Base-by-base conservation (phyloP, 192 early-diverging fungal genomes). In the Coemansia sp. region DNA sequence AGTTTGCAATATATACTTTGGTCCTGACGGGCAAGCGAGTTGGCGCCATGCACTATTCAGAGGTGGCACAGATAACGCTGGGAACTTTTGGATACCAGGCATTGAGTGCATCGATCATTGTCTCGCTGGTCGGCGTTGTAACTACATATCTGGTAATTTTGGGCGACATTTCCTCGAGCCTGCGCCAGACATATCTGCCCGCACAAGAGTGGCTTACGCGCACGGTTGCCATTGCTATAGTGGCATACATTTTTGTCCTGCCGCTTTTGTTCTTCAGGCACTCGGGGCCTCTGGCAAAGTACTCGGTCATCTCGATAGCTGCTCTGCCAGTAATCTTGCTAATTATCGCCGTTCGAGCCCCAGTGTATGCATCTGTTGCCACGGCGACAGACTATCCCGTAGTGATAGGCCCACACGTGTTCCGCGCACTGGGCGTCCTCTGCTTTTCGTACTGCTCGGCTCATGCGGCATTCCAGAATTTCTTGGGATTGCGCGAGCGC, bases 381-480 rank as follows among this genome's bases (percentile, higher is more conserved):
- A 18, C 20, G 7, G 47, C 47, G 8, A 22, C 47, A 3, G 47
- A 50, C 47, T 50, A 50, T 16, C 47, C 47, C 18, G 47, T 22
- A 22, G 38, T 81, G 9, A 79, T 89, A 57, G 90, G 90, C 3
- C 75, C 82, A 16, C 87, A 87, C 62, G 79, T 90, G 15, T 73
- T 91, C 41, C 85, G 87, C 1, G 87, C 89, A 5, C 83, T 90
- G 49, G 90, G 89, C 13, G 84, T 90, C 47, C 79, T 90, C 69
- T 79, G 88, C 0, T 91, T 91, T 62, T 85, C 89, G 0, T 90
- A 87, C 73, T 82, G 87, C 47, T 90, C 88, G 18, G 79, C 86
- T 16, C 90, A 91, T 58, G 86, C 88, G 5, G 88, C 85, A 0
- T 90, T 89, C 39, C 79, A 80, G 29, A 91, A 88, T 62, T 91